These are phyloP conservation scores for Orbilia quercus DNA, from an alignment of 2,329 filamentous ascomycete species.

Conservation along the genomic window DNA sequence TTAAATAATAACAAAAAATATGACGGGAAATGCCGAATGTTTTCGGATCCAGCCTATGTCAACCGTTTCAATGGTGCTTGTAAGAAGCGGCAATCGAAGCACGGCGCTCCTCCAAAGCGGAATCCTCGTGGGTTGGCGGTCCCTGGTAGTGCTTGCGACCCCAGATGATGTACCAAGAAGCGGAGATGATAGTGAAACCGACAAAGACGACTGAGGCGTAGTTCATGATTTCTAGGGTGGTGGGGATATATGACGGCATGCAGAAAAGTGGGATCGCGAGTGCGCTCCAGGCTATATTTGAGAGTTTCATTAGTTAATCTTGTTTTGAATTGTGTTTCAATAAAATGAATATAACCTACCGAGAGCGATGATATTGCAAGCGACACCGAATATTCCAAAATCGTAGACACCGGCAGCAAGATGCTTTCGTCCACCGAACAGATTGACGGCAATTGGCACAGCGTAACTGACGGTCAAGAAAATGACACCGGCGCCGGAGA, in stretches of 20 bases:
- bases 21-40: not conserved
- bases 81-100: conserved; percentile 51
- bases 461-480: conserved; percentile 76
- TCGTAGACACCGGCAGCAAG: conserved; percentile 71
- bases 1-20: not conserved
- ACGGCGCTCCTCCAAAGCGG: conserved; percentile 40
- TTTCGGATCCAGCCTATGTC: conserved; percentile 14
- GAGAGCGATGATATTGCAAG: conserved; percentile 74
- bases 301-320: conserved; percentile 12
- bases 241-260: conserved; percentile 75
- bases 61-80: conserved; percentile 23
- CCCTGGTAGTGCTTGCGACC: conserved; percentile 76
- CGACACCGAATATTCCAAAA: conserved; percentile 71
- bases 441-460: conserved; percentile 73
- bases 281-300: conserved; percentile 70
- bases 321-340: conserved; percentile 33
- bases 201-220: conserved; percentile 81
- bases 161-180: conserved; percentile 76
- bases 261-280: conserved; percentile 79
- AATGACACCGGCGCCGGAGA: conserved; percentile 77
- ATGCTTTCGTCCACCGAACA: conserved; percentile 71
- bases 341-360: conserved; percentile 65
- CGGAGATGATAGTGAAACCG: conserved; percentile 72
- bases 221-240: conserved; percentile 73
- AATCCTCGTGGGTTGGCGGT: conserved; percentile 65